Conservation (phyloP, 352 stramenopile genomes). For the Phytopythium mirpurense region DNA sequence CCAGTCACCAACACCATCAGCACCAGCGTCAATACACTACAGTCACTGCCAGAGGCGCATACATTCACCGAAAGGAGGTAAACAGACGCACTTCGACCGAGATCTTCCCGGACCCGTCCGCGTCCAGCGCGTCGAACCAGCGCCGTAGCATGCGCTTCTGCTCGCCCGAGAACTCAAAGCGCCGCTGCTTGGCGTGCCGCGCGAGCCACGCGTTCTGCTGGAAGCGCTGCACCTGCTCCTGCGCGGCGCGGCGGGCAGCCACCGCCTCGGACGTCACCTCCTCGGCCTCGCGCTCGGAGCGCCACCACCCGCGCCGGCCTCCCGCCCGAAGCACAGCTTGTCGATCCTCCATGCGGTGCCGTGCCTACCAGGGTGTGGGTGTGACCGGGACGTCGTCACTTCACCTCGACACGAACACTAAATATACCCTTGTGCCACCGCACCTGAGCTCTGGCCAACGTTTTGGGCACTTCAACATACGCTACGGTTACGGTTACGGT, state of each 20-base stretch:
- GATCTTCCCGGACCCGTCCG: constrained; percentile 65
- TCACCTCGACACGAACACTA: no score
- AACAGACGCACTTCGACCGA: constrained; percentile 42
- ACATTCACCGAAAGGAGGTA: no score
- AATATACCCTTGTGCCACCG: no score
- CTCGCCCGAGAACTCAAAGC: constrained; percentile 60
- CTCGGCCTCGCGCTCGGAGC: constrained; percentile 17
- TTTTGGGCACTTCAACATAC: no score
- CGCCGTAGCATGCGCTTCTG: constrained; percentile 74
- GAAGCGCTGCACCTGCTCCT: constrained; percentile 49
- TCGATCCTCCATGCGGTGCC: background rate
- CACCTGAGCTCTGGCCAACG: no score
- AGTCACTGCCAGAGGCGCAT: no score
- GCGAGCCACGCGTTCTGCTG: constrained; percentile 68
- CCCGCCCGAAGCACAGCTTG: background rate
- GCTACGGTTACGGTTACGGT: no score
- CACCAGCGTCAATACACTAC: no score
- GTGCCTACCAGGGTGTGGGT: no score
- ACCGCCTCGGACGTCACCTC: constrained; percentile 9
- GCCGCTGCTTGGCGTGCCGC: constrained; percentile 51
- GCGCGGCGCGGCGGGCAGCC: constrained; percentile 23
- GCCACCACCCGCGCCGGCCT: constrained; percentile 24
- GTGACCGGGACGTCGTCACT: no score
- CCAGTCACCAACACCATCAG: no score
- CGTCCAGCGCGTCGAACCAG: constrained; percentile 72